Evolutionary conservation across 306 rosid species (phyloP), one percentile per base, ranked within the genome.

Genomic region (Glycine soja): DNA sequence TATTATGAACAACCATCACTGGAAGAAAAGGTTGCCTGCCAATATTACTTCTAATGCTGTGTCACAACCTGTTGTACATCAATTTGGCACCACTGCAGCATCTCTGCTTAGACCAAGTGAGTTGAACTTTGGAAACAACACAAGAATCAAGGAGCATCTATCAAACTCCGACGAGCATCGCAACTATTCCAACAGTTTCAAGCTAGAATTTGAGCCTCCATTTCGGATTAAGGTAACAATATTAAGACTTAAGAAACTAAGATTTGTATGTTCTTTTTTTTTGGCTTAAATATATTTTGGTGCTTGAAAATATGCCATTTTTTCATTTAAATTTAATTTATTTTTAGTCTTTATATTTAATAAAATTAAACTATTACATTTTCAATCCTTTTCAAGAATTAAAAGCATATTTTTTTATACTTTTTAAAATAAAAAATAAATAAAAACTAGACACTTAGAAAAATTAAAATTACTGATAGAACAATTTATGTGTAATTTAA

Each of bases 151-250:
- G 40, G 81, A 76, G 7, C 18, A 64, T 68, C 86, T 63, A 61
- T 77, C 88, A 58, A 87, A 51, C 62, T 30, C 83, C 11, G 53
- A 80, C 12, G 68, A 77, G 24, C 45, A 80, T 58, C n/a, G 19
- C 48, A 42, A 58, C 30, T 24, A 24, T 24, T 24, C 30, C 30
- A 24, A 24, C 77, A 30, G 10, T 66, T 81, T 53, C 30, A 81
- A 76, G 77, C 76, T 77, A 3, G 81, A 88, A 50, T 86, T 81
- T 64, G 81, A 83, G 43, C 83, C 85, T 30, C 88, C 90, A 10
- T 89, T 84, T 67, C 78, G 88, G 84, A 83, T 87, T 52, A 81
- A 86, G 90, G 90, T 87, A 85, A 61, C 59, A 43, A 2, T 36
- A 36, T 75, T 65, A 12, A 5, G 46, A 18, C 19, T 53, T 6